Evolutionary conservation across 2,329 filamentous ascomycete species (phyloP).

Genomic region (Fusarium nematophilum): DNA sequence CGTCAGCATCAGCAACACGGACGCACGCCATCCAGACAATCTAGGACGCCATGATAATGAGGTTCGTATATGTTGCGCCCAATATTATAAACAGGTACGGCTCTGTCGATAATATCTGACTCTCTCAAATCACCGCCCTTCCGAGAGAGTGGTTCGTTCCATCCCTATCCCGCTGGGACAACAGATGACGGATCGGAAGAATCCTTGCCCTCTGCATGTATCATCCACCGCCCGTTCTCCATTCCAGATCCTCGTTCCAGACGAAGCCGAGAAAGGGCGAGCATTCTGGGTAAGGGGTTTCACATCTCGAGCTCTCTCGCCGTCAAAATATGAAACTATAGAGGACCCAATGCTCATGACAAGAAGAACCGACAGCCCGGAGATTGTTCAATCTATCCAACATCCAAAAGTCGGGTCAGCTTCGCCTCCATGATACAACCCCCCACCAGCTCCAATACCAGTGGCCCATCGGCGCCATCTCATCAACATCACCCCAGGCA

Average conservation of each 20-base stretch:
- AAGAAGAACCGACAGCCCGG: background rate
- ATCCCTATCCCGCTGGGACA: background rate
- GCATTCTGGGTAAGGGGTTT: conserved; percentile 29
- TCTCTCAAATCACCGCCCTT: background rate
- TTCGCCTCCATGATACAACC: background rate
- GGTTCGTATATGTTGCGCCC: background rate
- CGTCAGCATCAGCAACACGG: background rate
- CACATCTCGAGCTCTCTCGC: conserved; percentile 7
- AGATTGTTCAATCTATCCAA: background rate
- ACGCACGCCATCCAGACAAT: conserved; percentile 8
- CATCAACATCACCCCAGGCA: conserved; percentile 28
- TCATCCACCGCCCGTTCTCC: conserved; percentile 12
- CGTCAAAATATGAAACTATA: conserved; percentile 20
- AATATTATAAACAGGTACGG: too few species aligned
- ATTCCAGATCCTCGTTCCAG: conserved; percentile 29
- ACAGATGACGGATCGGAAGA: background rate
- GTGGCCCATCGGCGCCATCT: conserved; percentile 15
- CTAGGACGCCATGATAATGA: conserved; percentile 1
- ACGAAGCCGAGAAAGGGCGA: conserved; percentile 14
- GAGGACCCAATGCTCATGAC: background rate
- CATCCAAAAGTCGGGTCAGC: background rate
- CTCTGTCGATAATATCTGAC: background rate
- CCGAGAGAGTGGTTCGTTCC: conserved; percentile 4
- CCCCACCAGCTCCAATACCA: conserved; percentile 2
- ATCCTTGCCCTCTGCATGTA: conserved; percentile 17